phyloP scores from a whole-genome alignment of 2,329 filamentous ascomycete species.

The Alternaria tenuissima region DNA sequence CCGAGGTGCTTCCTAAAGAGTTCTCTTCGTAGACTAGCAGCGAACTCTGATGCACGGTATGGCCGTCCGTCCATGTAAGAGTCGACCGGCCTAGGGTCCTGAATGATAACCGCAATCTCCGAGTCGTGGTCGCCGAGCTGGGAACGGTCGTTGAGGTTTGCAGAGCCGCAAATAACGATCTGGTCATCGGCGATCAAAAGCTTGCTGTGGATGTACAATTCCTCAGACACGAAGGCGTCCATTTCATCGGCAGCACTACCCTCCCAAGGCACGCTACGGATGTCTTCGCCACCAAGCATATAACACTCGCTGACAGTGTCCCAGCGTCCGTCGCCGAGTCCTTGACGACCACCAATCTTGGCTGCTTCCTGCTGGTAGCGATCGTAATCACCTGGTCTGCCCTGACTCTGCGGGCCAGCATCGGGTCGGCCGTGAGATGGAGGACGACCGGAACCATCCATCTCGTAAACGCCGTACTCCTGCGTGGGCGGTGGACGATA shows the following conservation, averaged over 20 bases:
- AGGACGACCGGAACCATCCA: slow-evolving; percentile 33
- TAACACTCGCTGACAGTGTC: slow-evolving; percentile 82
- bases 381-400: slow-evolving; percentile 60
- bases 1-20: slow-evolving; percentile 94
- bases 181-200: slow-evolving; percentile 83
- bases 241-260: slow-evolving; percentile 64
- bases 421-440: slow-evolving; percentile 31
- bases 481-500: slow-evolving; percentile 45
- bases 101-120: slow-evolving; percentile 88
- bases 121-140: slow-evolving; percentile 86
- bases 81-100: slow-evolving; percentile 75
- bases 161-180: slow-evolving; percentile 81
- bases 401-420: slow-evolving; percentile 33
- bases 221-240: slow-evolving; percentile 69
- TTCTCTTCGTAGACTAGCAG: slow-evolving; percentile 80
- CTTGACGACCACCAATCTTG: slow-evolving; percentile 58
- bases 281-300: slow-evolving; percentile 78
- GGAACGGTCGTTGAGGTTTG: slow-evolving; percentile 74
- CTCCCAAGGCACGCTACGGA: slow-evolving; percentile 70
- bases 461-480: slow-evolving; percentile 49
- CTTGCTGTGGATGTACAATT: slow-evolving; percentile 73
- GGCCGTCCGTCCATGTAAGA: slow-evolving; percentile 76
- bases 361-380: slow-evolving; percentile 76
- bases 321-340: slow-evolving; percentile 65
- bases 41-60: slow-evolving; percentile 77